These are phyloP conservation scores for Penicillium chermesinum DNA, from an alignment of 495 filamentous ascomycete species.

Conservation along the genomic window DNA sequence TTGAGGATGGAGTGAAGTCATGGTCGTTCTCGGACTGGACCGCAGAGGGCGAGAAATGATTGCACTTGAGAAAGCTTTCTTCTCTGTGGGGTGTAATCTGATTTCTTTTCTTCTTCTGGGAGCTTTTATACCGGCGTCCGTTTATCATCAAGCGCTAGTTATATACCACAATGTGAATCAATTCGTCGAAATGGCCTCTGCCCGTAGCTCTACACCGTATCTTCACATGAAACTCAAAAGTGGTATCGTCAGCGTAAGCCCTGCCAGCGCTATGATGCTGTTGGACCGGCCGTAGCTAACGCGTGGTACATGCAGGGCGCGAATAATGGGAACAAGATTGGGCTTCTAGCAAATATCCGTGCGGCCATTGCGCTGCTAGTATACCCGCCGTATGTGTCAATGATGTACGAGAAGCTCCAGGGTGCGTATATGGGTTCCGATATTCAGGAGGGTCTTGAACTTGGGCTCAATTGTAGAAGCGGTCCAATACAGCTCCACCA, in stretches of 20 bases:
- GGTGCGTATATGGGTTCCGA: conserved; percentile 45
- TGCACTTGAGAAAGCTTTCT: not conserved
- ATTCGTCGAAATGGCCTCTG: not conserved
- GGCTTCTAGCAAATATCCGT: conserved; percentile 10
- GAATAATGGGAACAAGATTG: conserved; percentile 46
- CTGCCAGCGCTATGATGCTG: conserved; percentile 14
- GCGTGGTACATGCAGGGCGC: conserved; percentile 51
- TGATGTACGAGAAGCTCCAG: conserved; percentile 38
- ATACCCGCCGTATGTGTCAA: conserved; percentile 14
- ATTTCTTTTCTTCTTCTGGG: too few species aligned
- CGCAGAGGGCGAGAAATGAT: conserved; percentile 8
- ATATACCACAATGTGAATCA: not conserved
- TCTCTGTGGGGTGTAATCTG: too few species aligned
- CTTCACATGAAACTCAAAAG: conserved; percentile 13
- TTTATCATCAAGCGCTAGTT: too few species aligned
- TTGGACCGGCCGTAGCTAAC: conserved; percentile 56
- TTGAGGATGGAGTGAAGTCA: conserved; percentile 48
- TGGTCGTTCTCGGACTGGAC: conserved; percentile 60
- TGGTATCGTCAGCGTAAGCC: conserved; percentile 10
- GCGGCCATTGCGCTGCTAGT: conserved; percentile 13
- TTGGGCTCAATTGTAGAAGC: conserved; percentile 40
- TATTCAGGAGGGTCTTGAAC: conserved; percentile 6
- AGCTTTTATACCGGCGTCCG: not conserved
- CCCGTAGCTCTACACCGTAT: conserved; percentile 10
- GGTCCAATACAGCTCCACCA: conserved; percentile 50